These are phyloP conservation scores for Metarhizium humberi DNA, from an alignment of 2,329 filamentous ascomycete genomes.

Conservation along the genomic window DNA sequence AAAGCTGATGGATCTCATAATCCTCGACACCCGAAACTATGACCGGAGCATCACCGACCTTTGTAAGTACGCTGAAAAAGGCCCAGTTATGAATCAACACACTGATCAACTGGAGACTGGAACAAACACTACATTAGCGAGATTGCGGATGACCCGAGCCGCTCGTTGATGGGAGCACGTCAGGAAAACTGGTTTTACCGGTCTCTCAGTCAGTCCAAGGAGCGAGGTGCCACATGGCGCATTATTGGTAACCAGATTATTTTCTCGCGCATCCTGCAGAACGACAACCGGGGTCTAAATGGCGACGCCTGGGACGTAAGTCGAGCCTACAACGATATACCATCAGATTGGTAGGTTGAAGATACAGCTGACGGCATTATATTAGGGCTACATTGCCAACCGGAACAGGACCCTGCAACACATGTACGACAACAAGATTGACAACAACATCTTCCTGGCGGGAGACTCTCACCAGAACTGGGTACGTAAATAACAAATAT, in stretches of 20 bases:
- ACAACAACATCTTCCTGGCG: conserved; percentile 64
- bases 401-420: conserved; percentile 60
- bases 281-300: conserved; percentile 21
- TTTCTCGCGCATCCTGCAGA: conserved; percentile 44
- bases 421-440: conserved; percentile 58
- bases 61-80: conserved; percentile 9
- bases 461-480: conserved; percentile 63
- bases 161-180: conserved; percentile 60
- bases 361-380: conserved; percentile 6
- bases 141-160: conserved; percentile 56
- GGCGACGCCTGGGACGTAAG: conserved; percentile 25
- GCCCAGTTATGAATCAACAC: neutral
- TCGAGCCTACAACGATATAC: neutral
- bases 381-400: conserved; percentile 55
- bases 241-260: conserved; percentile 63
- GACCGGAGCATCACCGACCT: conserved; percentile 53
- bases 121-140: conserved; percentile 52
- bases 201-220: conserved; percentile 44
- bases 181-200: conserved; percentile 71
- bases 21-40: conserved; percentile 62
- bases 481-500: conserved; percentile 23
- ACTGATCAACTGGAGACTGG: conserved; percentile 24
- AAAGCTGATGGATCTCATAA: conserved; percentile 55
- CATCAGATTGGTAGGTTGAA: neutral
- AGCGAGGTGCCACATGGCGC: conserved; percentile 61